Conservation (phyloP, 2,329 filamentous ascomycete species). For the Onygenales sp. region DNA sequence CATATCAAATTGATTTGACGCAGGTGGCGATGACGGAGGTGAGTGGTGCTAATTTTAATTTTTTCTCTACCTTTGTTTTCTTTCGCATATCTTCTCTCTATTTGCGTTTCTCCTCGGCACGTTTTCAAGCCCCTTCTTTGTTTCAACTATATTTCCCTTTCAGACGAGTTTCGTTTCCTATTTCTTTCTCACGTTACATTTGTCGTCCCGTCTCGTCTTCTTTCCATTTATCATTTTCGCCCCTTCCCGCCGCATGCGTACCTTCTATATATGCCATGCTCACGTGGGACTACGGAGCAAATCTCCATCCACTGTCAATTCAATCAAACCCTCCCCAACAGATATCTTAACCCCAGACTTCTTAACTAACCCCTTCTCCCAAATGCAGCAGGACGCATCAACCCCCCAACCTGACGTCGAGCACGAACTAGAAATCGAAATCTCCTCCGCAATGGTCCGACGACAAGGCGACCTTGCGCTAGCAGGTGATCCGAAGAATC, state of each 20-base stretch:
- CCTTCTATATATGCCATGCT: too few relatives aligned
- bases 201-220: too few relatives aligned
- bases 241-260: too few relatives aligned
- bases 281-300: too few relatives aligned
- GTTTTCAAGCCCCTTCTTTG: neutral
- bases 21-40: slow-evolving; percentile 60
- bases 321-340: neutral
- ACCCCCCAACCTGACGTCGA: slow-evolving; percentile 8
- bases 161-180: too few relatives aligned
- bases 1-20: slow-evolving; percentile 85
- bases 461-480: slow-evolving; percentile 34
- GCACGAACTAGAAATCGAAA: slow-evolving; percentile 41
- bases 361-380: neutral
- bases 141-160: too few relatives aligned
- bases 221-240: too few relatives aligned
- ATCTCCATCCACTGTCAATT: too few relatives aligned
- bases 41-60: slow-evolving; percentile 11
- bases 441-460: slow-evolving; percentile 36
- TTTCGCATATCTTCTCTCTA: neutral
- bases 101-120: neutral
- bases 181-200: too few relatives aligned
- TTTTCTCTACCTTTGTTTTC: neutral
- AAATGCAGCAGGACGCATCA: neutral
- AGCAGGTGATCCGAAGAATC: slow-evolving; percentile 28
- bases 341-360: neutral